phyloP scores from a whole-genome alignment of 306 rosid species.

The Luffa acutangula region DNA sequence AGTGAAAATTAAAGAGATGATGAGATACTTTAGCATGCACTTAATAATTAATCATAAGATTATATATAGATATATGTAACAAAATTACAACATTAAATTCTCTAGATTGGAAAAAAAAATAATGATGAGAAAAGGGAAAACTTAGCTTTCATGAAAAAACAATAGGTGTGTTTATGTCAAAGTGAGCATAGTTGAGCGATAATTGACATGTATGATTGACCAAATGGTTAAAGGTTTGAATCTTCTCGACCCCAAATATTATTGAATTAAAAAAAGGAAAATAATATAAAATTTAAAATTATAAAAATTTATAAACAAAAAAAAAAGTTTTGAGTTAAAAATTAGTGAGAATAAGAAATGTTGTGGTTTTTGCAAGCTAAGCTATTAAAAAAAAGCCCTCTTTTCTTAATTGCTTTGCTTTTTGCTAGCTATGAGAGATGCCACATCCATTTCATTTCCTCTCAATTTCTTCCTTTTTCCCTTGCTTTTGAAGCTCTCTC shows the following conservation, averaged over 20 bases:
- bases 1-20: neutral
- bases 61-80: neutral
- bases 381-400: conserved; percentile 31
- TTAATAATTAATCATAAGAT: neutral
- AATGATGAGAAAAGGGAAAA: neutral
- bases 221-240: too few relatives aligned
- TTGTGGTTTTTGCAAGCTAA: conserved; percentile 73
- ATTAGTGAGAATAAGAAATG: conserved; percentile 14
- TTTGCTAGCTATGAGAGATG: conserved; percentile 35
- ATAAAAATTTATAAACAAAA: too few relatives aligned
- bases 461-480: conserved; percentile 23
- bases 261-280: too few relatives aligned
- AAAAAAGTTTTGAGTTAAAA: conserved; percentile 14
- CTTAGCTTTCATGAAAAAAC: neutral
- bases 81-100: neutral
- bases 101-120: neutral
- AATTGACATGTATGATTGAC: too few relatives aligned
- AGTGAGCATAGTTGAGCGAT: too few relatives aligned
- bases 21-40: neutral
- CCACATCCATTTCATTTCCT: conserved; percentile 51
- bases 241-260: too few relatives aligned
- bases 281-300: too few relatives aligned
- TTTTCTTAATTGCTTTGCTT: conserved; percentile 2
- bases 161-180: neutral
- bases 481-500: conserved; percentile 48